Base-by-base conservation (phyloP, 257 asterid genomes). In the Nicotiana undulata region DNA sequence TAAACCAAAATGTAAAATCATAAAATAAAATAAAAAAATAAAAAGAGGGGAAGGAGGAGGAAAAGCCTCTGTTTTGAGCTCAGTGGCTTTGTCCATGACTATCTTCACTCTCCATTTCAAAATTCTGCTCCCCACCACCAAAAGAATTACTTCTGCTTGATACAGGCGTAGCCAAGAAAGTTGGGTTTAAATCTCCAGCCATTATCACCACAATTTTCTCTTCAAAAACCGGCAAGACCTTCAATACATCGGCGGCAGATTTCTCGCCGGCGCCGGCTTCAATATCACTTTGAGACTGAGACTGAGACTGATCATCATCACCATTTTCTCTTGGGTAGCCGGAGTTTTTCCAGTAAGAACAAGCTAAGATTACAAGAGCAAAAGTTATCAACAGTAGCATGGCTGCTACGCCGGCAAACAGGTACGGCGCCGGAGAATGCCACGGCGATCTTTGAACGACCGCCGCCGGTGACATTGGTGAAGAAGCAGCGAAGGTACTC, bases 391-490 rank as follows among this genome's bases (percentile, higher is more conserved):
- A 93, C 0, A 94, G 93, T 81, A 94, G 79, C 97, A 94, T 90
- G 81, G 98, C 96, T 2, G 98, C 97, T 52, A 94, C 76, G 3
- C 98, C 98, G 5, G 96, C 98, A 84, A 94, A 93, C 7, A 94
- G 93, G 86, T 93, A 93, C 34, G 94, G 97, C 61, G 93, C 96
- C 20, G 98, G 98, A 0, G 97, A 91, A 91, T 93, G 97, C 98
- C 98, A 94, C 37, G 94, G 97, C 5, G 97, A 90, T 53, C 85
- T 80, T 18, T 17, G 88, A 34, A 79, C 56, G 64, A 83, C 49
- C 26, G 89, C 28, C 11, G 87, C 18, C 1, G 60, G 78, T 16
- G 78, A 72, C 17, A 7, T 3, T 72, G 78, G 26, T 3, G 61
- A 59, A 46, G 78, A 6, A 46, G 61, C 58, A 24, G 9, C 49